Percentiles rank a stretch among this genome's conserved stretches.
Conservation (phyloP, 306 rosid genomes). For the Castanospermum australe region DNA sequence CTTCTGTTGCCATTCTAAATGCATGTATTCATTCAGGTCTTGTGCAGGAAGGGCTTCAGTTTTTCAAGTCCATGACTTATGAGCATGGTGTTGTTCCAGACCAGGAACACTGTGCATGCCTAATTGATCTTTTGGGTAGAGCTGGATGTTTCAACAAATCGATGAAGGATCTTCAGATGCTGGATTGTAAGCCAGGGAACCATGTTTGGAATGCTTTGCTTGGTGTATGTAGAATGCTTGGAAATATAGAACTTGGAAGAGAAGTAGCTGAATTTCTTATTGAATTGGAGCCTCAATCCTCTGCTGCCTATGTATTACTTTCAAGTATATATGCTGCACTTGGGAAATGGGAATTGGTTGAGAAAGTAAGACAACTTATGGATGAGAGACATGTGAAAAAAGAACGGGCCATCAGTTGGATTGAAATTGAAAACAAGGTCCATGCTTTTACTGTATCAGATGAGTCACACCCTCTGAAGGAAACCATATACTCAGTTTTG, state of each 20-base stretch:
- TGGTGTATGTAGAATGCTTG: constrained; percentile 57
- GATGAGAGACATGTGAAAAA: constrained; percentile 51
- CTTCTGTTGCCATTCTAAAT: constrained; percentile 59
- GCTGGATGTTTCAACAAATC: constrained; percentile 52
- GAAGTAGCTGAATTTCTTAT: constrained; percentile 61
- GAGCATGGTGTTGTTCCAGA: constrained; percentile 61
- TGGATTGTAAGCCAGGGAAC: constrained; percentile 54
- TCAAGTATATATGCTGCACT: constrained; percentile 60
- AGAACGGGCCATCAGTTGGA: constrained; percentile 56
- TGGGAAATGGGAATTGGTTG: constrained; percentile 64
- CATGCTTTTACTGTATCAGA: constrained; percentile 59
- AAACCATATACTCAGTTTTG: constrained; percentile 54
- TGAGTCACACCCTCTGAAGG: constrained; percentile 56
- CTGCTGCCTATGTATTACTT: constrained; percentile 54
- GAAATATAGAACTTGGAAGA: constrained; percentile 53
- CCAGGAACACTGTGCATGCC: constrained; percentile 75
- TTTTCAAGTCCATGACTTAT: constrained; percentile 62
- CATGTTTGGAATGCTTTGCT: constrained; percentile 59
- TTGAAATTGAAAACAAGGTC: constrained; percentile 53
- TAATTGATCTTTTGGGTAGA: constrained; percentile 69
- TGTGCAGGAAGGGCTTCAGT: constrained; percentile 61
- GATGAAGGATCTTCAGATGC: constrained; percentile 45
- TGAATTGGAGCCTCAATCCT: constrained; percentile 57
- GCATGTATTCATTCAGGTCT: constrained; percentile 83
- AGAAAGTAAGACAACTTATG: constrained; percentile 58